Evolutionary conservation across 352 stramenopile species (phyloP).

Genomic region (Phytophthora ohioensis): DNA sequence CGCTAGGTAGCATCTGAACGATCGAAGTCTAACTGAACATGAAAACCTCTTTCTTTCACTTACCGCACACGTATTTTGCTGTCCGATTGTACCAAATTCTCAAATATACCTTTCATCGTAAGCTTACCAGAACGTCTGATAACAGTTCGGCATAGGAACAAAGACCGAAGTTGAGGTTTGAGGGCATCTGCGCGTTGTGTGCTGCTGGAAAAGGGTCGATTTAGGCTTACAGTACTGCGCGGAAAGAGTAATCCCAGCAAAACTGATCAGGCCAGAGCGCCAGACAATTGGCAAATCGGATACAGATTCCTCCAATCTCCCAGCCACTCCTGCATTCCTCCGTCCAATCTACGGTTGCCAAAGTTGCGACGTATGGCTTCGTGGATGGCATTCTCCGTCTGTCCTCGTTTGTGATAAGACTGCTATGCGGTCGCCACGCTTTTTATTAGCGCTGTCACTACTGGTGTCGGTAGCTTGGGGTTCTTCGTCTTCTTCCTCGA

Average conservation of each 20-base stretch:
- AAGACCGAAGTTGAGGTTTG: neutral
- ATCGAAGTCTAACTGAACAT: too few relatives aligned
- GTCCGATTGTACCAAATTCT: too few relatives aligned
- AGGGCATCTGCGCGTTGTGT: too few relatives aligned
- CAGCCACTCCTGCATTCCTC: constrained; percentile 24
- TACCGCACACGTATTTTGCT: too few relatives aligned
- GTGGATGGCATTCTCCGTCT: neutral
- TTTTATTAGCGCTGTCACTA: constrained; percentile 7
- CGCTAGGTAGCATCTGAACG: too few relatives aligned
- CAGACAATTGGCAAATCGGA: constrained; percentile 16
- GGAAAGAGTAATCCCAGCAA: neutral
- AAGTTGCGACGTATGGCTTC: constrained; percentile 1
- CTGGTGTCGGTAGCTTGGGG: neutral
- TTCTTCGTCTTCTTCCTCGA: constrained; percentile 21
- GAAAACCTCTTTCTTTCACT: too few relatives aligned
- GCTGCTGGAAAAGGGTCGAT: too few relatives aligned
- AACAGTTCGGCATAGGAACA: too few relatives aligned
- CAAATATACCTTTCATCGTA: too few relatives aligned
- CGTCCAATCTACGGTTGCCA: constrained; percentile 2
- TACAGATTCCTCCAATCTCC: constrained; percentile 16
- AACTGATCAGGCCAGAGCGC: neutral
- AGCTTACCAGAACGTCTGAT: too few relatives aligned
- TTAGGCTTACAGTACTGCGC: neutral
- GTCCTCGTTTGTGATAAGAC: neutral
- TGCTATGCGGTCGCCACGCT: constrained; percentile 2